Conservation (phyloP, 495 filamentous ascomycete species). For the Cladorrhinum samala region DNA sequence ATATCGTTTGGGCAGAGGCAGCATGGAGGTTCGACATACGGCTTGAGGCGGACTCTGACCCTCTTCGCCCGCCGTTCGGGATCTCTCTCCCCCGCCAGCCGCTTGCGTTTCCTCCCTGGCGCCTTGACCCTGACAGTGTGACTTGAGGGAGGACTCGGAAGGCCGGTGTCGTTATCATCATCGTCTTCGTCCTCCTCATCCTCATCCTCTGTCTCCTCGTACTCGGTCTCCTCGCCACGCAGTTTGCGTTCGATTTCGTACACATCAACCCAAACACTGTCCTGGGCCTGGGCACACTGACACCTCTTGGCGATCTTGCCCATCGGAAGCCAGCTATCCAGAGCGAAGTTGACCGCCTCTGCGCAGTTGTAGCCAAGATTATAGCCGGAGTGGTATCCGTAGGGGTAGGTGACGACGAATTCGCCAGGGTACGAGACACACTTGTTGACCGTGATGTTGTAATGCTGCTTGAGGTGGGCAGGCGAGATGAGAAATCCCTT, state of each 20-base stretch:
- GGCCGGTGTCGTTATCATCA: slow-evolving; percentile 54
- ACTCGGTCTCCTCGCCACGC: slow-evolving; percentile 86
- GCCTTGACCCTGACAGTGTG: slow-evolving; percentile 44
- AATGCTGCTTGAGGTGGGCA: slow-evolving; percentile 73
- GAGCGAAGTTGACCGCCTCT: slow-evolving; percentile 97
- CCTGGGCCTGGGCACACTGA: slow-evolving; percentile 74
- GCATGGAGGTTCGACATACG: slow-evolving; percentile 74
- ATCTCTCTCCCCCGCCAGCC: slow-evolving; percentile 29
- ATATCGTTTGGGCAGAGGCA: slow-evolving; percentile 90
- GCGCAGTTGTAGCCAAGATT: slow-evolving; percentile 99
- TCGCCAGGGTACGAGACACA: slow-evolving; percentile 95
- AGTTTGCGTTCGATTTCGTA: slow-evolving; percentile 91
- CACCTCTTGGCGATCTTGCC: slow-evolving; percentile 97
- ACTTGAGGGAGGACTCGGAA: slow-evolving; percentile 67
- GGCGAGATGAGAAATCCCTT: slow-evolving; percentile 99
- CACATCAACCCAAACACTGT: slow-evolving; percentile 98
- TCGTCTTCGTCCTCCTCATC: slow-evolving; percentile 67
- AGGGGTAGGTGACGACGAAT: slow-evolving; percentile 97
- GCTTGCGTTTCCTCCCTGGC: slow-evolving; percentile 53
- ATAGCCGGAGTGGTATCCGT: slow-evolving; percentile 97
- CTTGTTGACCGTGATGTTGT: slow-evolving; percentile 90
- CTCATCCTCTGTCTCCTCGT: slow-evolving; percentile 74
- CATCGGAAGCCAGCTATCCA: slow-evolving; percentile 88
- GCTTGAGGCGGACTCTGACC: slow-evolving; percentile 61
- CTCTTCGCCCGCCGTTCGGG: slow-evolving; percentile 61